Evolutionary conservation across 345 rosid genomes (phyloP).

Genomic region (Garcia nutans): DNA sequence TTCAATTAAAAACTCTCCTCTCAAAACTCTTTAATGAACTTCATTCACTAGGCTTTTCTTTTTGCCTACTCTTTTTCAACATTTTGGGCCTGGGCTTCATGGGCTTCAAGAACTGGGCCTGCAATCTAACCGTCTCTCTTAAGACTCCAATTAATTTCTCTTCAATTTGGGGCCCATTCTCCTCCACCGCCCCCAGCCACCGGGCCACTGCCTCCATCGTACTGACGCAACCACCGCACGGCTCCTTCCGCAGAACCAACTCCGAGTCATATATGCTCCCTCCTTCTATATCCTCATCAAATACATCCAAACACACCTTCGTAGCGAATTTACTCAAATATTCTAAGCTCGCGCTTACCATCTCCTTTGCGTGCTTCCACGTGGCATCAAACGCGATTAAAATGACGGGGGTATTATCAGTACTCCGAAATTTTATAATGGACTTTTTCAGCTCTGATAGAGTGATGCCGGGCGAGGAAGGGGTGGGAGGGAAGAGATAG

Average conservation of each 20-base stretch:
- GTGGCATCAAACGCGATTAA: conserved; percentile 81
- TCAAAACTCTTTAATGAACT: neutral
- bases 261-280: conserved; percentile 74
- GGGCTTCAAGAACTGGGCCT: conserved; percentile 73
- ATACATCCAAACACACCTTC: conserved; percentile 70
- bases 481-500: conserved; percentile 79
- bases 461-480: conserved; percentile 48
- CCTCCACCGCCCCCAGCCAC: conserved; percentile 60
- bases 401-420: conserved; percentile 23
- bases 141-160: conserved; percentile 49
- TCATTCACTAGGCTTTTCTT: conserved; percentile 15
- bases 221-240: conserved; percentile 72
- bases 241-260: conserved; percentile 73
- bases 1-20: too few species aligned
- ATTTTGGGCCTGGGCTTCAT: conserved; percentile 60
- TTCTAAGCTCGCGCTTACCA: conserved; percentile 71
- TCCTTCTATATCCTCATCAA: conserved; percentile 47
- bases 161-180: conserved; percentile 58
- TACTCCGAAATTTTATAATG: conserved; percentile 16
- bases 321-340: conserved; percentile 53
- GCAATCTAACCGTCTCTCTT: conserved; percentile 80
- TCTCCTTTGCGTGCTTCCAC: conserved; percentile 94
- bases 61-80: conserved; percentile 35
- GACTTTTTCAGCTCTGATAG: conserved; percentile 47
- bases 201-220: conserved; percentile 90